phyloP scores from a whole-genome alignment of 768 basidiomycete genomes.

The Trametes villosa region DNA sequence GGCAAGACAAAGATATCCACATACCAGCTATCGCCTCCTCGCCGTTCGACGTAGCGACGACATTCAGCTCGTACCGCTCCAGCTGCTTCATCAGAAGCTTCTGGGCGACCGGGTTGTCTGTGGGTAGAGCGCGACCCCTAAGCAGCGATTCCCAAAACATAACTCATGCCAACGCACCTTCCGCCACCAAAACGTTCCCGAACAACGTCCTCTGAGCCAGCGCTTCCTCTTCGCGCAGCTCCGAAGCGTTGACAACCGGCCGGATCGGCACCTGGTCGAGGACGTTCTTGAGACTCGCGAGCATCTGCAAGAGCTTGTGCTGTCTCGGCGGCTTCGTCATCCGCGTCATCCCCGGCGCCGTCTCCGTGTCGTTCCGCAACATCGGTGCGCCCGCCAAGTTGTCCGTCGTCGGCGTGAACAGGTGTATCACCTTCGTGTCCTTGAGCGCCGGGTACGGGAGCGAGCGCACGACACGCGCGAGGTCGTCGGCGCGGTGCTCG shows the following conservation, averaged over 20 bases:
- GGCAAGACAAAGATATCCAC: neutral
- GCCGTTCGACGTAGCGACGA: constrained; percentile 66
- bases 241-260: constrained; percentile 40
- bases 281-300: constrained; percentile 62
- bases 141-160: neutral
- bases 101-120: constrained; percentile 75
- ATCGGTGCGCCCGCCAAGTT: constrained; percentile 52
- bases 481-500: constrained; percentile 58
- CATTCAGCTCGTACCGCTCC: constrained; percentile 61
- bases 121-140: neutral
- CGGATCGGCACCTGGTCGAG: constrained; percentile 46
- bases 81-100: constrained; percentile 70
- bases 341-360: constrained; percentile 56
- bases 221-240: constrained; percentile 51
- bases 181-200: constrained; percentile 73
- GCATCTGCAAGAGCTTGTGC: constrained; percentile 59
- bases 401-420: constrained; percentile 73
- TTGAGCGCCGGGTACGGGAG: constrained; percentile 42
- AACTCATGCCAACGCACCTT: constrained; percentile 47
- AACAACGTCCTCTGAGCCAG: constrained; percentile 57
- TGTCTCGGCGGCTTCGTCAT: constrained; percentile 76
- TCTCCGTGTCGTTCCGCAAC: constrained; percentile 48
- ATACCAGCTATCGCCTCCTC: constrained; percentile 66
- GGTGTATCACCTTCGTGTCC: constrained; percentile 68
- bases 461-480: constrained; percentile 54